Base-by-base conservation (phyloP, 2,329 filamentous ascomycete genomes). In the Paraphoma chrysanthemicola region DNA sequence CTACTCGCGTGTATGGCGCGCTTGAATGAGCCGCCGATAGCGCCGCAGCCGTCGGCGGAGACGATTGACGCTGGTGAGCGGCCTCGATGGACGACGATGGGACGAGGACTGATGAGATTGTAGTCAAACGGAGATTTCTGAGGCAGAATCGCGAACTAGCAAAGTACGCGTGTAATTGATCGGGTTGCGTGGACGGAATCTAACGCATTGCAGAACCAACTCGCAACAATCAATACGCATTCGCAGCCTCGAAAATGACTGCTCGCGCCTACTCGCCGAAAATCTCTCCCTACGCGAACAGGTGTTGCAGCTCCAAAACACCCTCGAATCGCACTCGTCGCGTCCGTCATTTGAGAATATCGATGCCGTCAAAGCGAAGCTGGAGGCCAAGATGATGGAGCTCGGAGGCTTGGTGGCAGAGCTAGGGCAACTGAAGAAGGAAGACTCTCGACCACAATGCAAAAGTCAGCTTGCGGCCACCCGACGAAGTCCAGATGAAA, bases 101-200 rank as follows among this genome's bases (percentile, higher is more conserved):
- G 31, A 14, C 16, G 12, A 28, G 23, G 8, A 87, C 85, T 72
- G 81, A 90, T 92, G 82, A 76, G 89, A 52, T 29, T 38, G 28
- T 67, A 93, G 90, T 94, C 57, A 90, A 91, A 74, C 86, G 89
- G 70, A 88, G 90, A 73, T 92, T 93, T 72, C 81, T 93, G 68
- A 86, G 91, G 52, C 92, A 95, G 74, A 96, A 96, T 74, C 86
- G 90, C 77, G 91, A 95, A 70, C 89, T 95, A 62, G 91, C 91
- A 56, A 83, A 82, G 78, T 80, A 73, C 48, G 70, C 23, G 5
- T 58, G 14, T 44, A 11, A 14, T 42, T 42, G 39, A 14, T 8
- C 14, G 8, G 39, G 12, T 30, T 33, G 18, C 4, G 38, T 9
- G 14, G 17, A 31, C 29, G 36, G 10, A 23, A 44, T 41, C 60